These are phyloP conservation scores for Areca catechu DNA, from an alignment of 176 grass and related monocot genomes.

Conservation along the genomic window DNA sequence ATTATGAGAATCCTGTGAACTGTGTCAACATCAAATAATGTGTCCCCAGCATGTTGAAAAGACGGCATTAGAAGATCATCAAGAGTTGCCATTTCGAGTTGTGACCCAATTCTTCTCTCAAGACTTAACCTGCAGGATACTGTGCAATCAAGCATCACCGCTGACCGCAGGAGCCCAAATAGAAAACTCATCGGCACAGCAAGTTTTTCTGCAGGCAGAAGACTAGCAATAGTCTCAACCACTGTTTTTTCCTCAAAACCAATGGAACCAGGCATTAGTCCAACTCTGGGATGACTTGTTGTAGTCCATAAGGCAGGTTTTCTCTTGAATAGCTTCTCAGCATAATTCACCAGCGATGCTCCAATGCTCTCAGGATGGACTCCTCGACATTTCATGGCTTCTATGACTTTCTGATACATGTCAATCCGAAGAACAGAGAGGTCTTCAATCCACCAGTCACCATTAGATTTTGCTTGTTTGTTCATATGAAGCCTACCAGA, in stretches of 20 bases:
- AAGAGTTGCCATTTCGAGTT: constrained; percentile 30
- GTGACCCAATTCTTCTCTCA: constrained; percentile 37
- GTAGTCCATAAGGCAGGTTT: background rate
- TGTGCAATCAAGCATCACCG: constrained; percentile 30
- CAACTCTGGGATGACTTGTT: background rate
- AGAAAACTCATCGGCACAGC: constrained; percentile 12
- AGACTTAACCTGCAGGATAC: constrained; percentile 29
- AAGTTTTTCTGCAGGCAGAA: constrained; percentile 29
- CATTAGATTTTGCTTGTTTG: constrained; percentile 4
- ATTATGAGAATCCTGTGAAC: constrained; percentile 59
- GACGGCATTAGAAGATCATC: constrained; percentile 36
- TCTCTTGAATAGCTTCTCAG: constrained; percentile 8
- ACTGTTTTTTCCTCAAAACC: constrained; percentile 22
- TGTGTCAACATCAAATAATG: constrained; percentile 52
- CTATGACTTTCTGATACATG: constrained; percentile 12
- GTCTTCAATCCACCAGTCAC: constrained; percentile 23
- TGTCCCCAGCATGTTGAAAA: constrained; percentile 34
- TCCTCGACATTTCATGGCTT: constrained; percentile 14
- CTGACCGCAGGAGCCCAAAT: constrained; percentile 31
- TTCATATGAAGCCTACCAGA: constrained; percentile 18
- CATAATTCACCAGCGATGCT: constrained; percentile 11
- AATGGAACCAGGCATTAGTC: background rate
- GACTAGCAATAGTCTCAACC: constrained; percentile 28
- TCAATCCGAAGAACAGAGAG: constrained; percentile 16
- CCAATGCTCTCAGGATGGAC: constrained; percentile 14